A percentile compares a stretch with the other conserved stretches of the same genome.
Evolutionary conservation across 108 stramenopile genomes (phyloP).

Genomic region (Bacterosira constricta): DNA sequence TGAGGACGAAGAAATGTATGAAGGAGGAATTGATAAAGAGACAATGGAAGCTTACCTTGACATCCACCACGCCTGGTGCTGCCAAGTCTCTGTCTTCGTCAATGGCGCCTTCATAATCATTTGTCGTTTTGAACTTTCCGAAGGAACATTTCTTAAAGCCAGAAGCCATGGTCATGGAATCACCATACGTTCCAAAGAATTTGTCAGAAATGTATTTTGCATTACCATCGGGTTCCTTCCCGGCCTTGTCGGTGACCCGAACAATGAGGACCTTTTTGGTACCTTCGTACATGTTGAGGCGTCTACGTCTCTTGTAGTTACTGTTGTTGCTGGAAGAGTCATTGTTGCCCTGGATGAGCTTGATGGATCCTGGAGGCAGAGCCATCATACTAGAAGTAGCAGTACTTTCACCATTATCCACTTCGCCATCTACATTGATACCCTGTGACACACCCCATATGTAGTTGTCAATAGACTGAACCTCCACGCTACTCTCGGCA

Average conservation of each 20-base stretch:
- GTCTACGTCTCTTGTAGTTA: neutral
- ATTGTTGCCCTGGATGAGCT: neutral
- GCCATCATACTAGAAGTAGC: neutral
- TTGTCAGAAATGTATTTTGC: constrained; percentile 36
- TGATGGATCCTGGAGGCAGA: constrained; percentile 15
- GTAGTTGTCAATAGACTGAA: too few relatives aligned
- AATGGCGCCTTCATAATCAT: constrained; percentile 2
- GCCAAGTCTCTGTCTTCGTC: neutral
- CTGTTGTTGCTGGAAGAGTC: neutral
- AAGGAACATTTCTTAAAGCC: constrained; percentile 41
- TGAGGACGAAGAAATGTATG: too few relatives aligned
- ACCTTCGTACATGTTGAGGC: constrained; percentile 19
- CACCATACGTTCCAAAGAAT: constrained; percentile 42
- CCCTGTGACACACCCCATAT: neutral
- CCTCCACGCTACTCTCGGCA: constrained; percentile 21
- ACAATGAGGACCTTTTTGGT: constrained; percentile 29
- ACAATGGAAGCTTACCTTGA: too few relatives aligned
- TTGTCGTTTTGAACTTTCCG: constrained; percentile 26
- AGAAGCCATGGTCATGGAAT: constrained; percentile 19
- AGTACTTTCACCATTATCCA: neutral
- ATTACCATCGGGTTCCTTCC: constrained; percentile 8
- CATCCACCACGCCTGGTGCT: too few relatives aligned
- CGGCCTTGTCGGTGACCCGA: constrained; percentile 37
- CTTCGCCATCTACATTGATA: neutral
- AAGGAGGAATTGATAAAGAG: too few relatives aligned